These are phyloP conservation scores for Trichosanthes truncata DNA, from an alignment of 306 rosid species.

Conservation along the genomic window DNA sequence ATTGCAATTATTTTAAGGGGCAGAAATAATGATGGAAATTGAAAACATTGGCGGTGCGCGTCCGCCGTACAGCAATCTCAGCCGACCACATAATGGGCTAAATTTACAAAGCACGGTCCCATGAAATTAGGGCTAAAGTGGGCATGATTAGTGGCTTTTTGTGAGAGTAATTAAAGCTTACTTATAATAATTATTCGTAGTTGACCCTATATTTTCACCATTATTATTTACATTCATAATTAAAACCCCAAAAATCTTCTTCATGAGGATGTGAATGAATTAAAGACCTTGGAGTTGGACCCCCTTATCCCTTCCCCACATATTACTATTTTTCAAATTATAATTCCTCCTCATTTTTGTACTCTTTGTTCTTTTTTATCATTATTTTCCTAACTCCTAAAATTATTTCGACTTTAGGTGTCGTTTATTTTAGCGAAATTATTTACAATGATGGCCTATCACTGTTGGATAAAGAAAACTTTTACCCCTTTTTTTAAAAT, in stretches of 20 bases:
- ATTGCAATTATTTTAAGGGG: background rate
- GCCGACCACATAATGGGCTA: slow-evolving; percentile 9
- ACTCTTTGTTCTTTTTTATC: background rate
- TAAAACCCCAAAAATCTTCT: background rate
- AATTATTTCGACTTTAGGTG: background rate
- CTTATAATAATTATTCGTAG: slow-evolving; percentile 1
- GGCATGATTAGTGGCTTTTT: slow-evolving; percentile 10
- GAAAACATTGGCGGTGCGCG: slow-evolving; percentile 3
- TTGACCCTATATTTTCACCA: background rate
- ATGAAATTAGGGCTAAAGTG: slow-evolving; percentile 11
- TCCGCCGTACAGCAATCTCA: slow-evolving; percentile 1
- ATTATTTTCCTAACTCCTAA: background rate
- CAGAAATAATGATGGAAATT: slow-evolving; percentile 8
- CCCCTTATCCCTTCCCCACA: background rate
- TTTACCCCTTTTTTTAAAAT: too few species aligned
- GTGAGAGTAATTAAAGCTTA: background rate
- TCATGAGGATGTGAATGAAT: background rate
- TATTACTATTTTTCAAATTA: background rate
- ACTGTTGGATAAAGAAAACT: background rate
- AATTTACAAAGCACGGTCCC: slow-evolving; percentile 10
- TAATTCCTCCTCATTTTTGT: background rate
- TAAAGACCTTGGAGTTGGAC: background rate
- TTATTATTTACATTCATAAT: slow-evolving; percentile 1
- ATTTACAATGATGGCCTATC: background rate
- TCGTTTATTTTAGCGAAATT: background rate